Conservation (phyloP, 805 yeast genomes). For the Gaillardinia entomophila region DNA sequence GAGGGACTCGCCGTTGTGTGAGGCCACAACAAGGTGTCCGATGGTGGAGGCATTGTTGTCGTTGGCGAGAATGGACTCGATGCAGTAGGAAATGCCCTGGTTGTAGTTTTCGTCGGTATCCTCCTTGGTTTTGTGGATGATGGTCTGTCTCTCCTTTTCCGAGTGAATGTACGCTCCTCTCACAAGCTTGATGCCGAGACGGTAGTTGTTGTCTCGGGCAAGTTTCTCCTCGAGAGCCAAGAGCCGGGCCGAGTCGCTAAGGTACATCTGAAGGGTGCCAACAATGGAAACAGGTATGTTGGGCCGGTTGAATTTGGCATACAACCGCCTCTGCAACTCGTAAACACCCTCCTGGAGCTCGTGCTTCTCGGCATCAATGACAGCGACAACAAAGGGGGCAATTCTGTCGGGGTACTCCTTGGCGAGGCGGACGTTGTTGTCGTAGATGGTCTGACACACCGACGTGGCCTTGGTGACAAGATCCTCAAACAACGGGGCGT, state of each 20-base stretch:
- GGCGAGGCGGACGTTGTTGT: constrained; percentile 46
- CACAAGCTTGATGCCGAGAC: constrained; percentile 82
- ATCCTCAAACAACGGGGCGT: constrained; percentile 41
- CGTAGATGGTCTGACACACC: constrained; percentile 52
- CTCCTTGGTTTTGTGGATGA: constrained; percentile 69
- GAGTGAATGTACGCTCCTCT: constrained; percentile 95
- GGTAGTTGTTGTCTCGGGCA: constrained; percentile 58
- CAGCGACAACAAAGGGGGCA: constrained; percentile 69
- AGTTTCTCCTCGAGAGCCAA: constrained; percentile 57
- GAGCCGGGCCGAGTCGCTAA: constrained; percentile 62
- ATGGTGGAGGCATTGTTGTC: constrained; percentile 43
- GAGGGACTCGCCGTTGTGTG: constrained; percentile 82
- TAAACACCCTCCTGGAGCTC: constrained; percentile 90
- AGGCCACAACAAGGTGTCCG: constrained; percentile 84
- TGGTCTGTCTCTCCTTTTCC: constrained; percentile 61
- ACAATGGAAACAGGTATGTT: constrained; percentile 61
- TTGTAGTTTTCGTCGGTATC: constrained; percentile 80
- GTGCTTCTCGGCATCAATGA: constrained; percentile 88
- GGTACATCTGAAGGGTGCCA: constrained; percentile 91
- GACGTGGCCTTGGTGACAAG: constrained; percentile 62
- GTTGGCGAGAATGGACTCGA: constrained; percentile 49
- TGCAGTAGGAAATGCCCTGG: constrained; percentile 56
- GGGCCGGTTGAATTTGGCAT: constrained; percentile 61
- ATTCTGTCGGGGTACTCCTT: constrained; percentile 54
- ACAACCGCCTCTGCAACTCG: constrained; percentile 77